Evolutionary conservation across 495 filamentous ascomycete genomes (phyloP).

Genomic region (Penicillium antarcticum): DNA sequence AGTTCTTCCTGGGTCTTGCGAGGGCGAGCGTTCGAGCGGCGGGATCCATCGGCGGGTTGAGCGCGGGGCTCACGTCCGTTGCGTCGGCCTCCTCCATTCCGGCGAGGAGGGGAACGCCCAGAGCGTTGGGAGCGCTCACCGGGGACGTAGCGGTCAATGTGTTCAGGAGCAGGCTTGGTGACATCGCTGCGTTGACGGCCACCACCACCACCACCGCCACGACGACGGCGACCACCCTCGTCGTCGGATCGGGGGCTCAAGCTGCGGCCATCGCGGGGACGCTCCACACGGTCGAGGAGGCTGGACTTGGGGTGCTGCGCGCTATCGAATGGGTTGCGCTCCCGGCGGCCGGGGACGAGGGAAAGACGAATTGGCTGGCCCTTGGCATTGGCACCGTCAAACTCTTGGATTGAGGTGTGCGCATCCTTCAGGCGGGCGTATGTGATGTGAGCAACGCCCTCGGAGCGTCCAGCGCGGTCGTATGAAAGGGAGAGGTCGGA

Average conservation of each 20-base stretch:
- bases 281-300: conserved; percentile 73
- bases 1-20: conserved; percentile 91
- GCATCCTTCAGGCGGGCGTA: conserved; percentile 70
- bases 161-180: conserved; percentile 63
- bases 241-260: conserved; percentile 36
- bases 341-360: conserved; percentile 56
- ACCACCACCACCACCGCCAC: conserved; percentile 24
- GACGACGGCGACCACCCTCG: conserved; percentile 41
- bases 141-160: conserved; percentile 84
- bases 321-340: conserved; percentile 52
- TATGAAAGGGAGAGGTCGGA: conserved; percentile 69
- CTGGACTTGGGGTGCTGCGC: conserved; percentile 62
- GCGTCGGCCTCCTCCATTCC: conserved; percentile 47
- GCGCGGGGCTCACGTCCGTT: conserved; percentile 39
- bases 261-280: conserved; percentile 36
- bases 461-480: conserved; percentile 86
- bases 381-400: conserved; percentile 87
- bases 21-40: conserved; percentile 54
- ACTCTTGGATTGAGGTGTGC: conserved; percentile 70
- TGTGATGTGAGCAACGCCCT: conserved; percentile 81
- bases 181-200: conserved; percentile 59
- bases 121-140: conserved; percentile 41
- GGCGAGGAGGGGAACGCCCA: conserved; percentile 19
- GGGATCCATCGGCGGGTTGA: conserved; percentile 36
- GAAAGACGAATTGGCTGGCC: conserved; percentile 87